These are phyloP conservation scores for Amylostereum areolatum DNA, from an alignment of 1,284 basidiomycete species.

Conservation along the genomic window DNA sequence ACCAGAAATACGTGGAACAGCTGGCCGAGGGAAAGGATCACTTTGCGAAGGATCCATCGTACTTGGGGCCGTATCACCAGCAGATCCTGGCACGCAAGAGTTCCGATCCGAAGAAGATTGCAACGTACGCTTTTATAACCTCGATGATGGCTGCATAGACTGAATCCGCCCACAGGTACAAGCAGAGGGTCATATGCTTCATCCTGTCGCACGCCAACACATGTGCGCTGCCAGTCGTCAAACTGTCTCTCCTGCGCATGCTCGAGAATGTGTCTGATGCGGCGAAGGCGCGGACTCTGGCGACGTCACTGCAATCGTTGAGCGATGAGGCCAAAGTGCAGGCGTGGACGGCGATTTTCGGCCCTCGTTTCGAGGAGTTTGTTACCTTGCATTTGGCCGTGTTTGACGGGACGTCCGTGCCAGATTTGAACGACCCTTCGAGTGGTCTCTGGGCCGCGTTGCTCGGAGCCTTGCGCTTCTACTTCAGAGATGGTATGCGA, in stretches of 20 bases:
- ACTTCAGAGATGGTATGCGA: constrained; percentile 40
- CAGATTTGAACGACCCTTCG: constrained; percentile 40
- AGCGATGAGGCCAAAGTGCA: constrained; percentile 20
- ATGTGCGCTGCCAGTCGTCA: constrained; percentile 45
- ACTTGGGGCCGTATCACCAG: constrained; percentile 61
- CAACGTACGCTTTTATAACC: constrained; percentile 39
- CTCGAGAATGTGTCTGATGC: constrained; percentile 57
- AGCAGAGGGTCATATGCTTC: constrained; percentile 72
- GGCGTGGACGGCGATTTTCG: constrained; percentile 13
- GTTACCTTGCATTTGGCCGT: constrained; percentile 44
- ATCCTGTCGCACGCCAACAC: constrained; percentile 78
- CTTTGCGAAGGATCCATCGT: constrained; percentile 62
- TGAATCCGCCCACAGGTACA: constrained; percentile 46
- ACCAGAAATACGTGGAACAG: constrained; percentile 59
- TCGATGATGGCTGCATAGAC: not conserved
- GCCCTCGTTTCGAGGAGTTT: constrained; percentile 33
- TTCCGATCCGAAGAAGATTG: constrained; percentile 57
- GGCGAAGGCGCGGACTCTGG: constrained; percentile 59
- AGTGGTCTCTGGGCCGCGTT: constrained; percentile 46
- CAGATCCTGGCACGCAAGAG: constrained; percentile 44
- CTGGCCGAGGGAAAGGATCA: constrained; percentile 55
- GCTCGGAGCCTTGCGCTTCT: constrained; percentile 33
- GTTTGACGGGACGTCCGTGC: constrained; percentile 45
- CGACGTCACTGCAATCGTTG: constrained; percentile 52
- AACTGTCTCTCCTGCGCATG: constrained; percentile 53